Evolutionary conservation across 352 stramenopile genomes (phyloP).

Genomic region (Phytophthora cactorum): DNA sequence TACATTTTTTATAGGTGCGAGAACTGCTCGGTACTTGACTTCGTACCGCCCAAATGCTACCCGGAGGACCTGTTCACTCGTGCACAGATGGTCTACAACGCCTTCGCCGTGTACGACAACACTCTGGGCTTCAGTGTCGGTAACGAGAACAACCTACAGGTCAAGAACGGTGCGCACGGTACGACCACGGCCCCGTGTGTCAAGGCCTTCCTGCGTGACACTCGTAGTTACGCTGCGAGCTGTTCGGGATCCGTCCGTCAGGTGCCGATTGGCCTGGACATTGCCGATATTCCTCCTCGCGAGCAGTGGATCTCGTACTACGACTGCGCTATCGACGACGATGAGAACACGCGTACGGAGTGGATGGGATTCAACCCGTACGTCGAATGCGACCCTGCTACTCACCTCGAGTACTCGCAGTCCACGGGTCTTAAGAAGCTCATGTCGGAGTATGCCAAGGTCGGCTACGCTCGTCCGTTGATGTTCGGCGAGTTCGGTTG

Average conservation of each 20-base stretch:
- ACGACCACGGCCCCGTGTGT: constrained; percentile 58
- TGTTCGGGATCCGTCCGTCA: constrained; percentile 50
- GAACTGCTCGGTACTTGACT: constrained; percentile 61
- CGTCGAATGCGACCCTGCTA: constrained; percentile 66
- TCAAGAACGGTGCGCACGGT: constrained; percentile 29
- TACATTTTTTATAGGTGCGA: constrained; percentile 47
- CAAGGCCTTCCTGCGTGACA: constrained; percentile 71
- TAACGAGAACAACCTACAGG: constrained; percentile 67
- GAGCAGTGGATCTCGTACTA: constrained; percentile 67
- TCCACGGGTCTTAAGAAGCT: constrained; percentile 66
- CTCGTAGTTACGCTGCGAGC: constrained; percentile 50
- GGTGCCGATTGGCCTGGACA: constrained; percentile 70
- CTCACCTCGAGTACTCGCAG: constrained; percentile 58
- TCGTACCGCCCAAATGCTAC: constrained; percentile 60
- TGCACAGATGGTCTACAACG: constrained; percentile 70
- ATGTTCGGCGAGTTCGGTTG: constrained; percentile 85
- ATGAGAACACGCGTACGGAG: constrained; percentile 61
- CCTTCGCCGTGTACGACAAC: constrained; percentile 80
- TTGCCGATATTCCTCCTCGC: constrained; percentile 62
- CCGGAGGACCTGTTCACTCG: constrained; percentile 58
- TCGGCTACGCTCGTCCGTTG: constrained; percentile 60
- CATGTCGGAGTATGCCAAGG: constrained; percentile 59
- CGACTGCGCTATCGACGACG: constrained; percentile 56
- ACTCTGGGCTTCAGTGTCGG: constrained; percentile 63
- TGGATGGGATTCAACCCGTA: constrained; percentile 79